Evolutionary conservation across 768 basidiomycete species (phyloP), one percentile per base, ranked within the genome.

Genomic region (Rhizopogon vesiculosus): DNA sequence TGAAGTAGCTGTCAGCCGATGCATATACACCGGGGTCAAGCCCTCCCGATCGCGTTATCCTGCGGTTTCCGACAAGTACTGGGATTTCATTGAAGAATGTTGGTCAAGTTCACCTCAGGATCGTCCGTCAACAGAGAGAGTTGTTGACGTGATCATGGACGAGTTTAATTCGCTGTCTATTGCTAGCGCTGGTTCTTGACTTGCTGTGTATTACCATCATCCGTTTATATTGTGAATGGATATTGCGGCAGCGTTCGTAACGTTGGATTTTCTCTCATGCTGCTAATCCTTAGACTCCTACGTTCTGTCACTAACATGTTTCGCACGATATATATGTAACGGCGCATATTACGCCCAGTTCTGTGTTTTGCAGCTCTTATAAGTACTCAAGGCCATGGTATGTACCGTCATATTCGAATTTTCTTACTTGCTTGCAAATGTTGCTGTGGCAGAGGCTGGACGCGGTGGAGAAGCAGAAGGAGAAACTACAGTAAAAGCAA

Each of bases 11-110:
- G 7, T 65, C 66, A 22, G 29, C 67, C 9, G 4, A 59, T 22
- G 57, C 53, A 13, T 51, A 67, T 15, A 60, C 58, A 12, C 42
- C 28, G 38, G 16, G 42, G 56, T 5, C 56, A 60, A 25, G 25
- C 66, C 66, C 7, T 59, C 33, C n/a, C 67, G 66, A n/a, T 62
- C 65, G 3, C 16, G 19, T 7, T 35, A 53, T 33, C 40, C 10
- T 4, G 2, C 73, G 41, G 68, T 78, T 12, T 67, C 71, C 13
- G 72, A 77, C 58, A 58, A 59, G 4, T 74, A 77, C 53, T 78
- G 77, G 77, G 56, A 66, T 3, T 64, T 77, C 10, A 77, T 77
- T 38, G 64, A 72, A 59, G 61, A 59, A 29, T 77, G 76, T 54
- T 78, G 76, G 77, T 38, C 46, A 52, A 72, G 66, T 40, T 66